These are phyloP conservation scores for Calocybe cyanea DNA, from an alignment of 768 basidiomycete genomes.

Conservation along the genomic window DNA sequence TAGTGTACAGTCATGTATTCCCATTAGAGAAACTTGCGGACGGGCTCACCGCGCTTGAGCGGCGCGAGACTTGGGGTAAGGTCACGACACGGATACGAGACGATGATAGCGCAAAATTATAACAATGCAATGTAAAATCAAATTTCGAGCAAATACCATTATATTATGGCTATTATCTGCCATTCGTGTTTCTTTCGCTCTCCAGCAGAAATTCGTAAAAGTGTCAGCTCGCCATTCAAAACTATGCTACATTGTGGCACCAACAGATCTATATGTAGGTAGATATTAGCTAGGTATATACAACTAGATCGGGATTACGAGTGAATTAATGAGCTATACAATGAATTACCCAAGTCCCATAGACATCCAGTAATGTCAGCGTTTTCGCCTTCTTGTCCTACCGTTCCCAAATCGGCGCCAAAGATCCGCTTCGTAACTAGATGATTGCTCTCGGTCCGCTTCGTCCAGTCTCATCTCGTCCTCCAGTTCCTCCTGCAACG, in stretches of 20 bases:
- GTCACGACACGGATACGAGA: conserved; percentile 59
- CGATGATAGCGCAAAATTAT: conserved; percentile 16
- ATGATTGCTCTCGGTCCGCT: conserved; percentile 28
- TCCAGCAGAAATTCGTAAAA: too few relatives aligned
- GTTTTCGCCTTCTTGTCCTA: not conserved
- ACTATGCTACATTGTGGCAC: too few relatives aligned
- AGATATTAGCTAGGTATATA: too few relatives aligned
- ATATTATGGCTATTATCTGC: too few relatives aligned
- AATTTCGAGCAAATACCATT: conserved; percentile 1
- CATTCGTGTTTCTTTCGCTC: too few relatives aligned
- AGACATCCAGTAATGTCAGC: not conserved
- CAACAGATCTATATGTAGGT: not conserved
- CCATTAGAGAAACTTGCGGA: conserved; percentile 62
- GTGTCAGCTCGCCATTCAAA: too few relatives aligned
- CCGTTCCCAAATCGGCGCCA: conserved; percentile 28
- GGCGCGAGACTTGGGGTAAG: conserved; percentile 91
- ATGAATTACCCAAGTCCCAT: not conserved
- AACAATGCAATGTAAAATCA: not conserved
- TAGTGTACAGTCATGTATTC: conserved; percentile 68
- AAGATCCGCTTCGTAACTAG: conserved; percentile 34
- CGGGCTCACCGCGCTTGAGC: conserved; percentile 74
- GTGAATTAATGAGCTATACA: too few relatives aligned
- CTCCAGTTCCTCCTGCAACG: conserved; percentile 30
- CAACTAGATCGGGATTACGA: too few relatives aligned
- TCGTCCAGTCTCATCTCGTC: conserved; percentile 41